Conservation (phyloP, 352 stramenopile species). For the Blastocystis sp. region DNA sequence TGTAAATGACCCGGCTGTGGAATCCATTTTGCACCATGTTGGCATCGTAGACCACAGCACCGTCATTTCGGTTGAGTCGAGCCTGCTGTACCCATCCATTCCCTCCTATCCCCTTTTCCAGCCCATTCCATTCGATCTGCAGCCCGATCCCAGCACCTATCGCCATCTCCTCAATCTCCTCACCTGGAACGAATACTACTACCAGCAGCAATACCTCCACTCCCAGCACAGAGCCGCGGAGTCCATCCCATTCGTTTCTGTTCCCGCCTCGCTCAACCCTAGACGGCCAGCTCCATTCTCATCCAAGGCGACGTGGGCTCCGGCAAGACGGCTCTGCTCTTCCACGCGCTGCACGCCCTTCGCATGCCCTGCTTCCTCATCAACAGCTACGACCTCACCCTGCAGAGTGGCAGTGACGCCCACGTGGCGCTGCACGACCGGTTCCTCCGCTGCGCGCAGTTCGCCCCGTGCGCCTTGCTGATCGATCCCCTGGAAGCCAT, state of each 20-base stretch:
- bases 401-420: slow-evolving; percentile 23
- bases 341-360: not conserved
- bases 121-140: not conserved
- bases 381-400: not conserved
- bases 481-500: slow-evolving; percentile 37
- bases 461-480: slow-evolving; percentile 17
- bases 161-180: not conserved
- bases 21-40: slow-evolving; percentile 12
- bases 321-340: slow-evolving; percentile 31
- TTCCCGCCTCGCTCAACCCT: not conserved
- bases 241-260: not conserved
- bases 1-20: not conserved
- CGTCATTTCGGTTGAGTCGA: not conserved
- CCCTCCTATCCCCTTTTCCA: not conserved
- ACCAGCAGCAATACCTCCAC: not conserved
- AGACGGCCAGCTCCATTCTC: slow-evolving; percentile 37
- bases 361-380: slow-evolving; percentile 27
- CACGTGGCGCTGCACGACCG: not conserved
- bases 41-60: slow-evolving; percentile 7
- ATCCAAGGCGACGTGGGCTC: slow-evolving; percentile 5
- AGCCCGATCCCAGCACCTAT: not conserved
- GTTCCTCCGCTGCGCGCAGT: not conserved
- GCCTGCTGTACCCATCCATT: slow-evolving; percentile 10
- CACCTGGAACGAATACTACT: slow-evolving; percentile 24
- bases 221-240: not conserved